Base-by-base conservation (phyloP, 2,329 filamentous ascomycete species). In the Colletotrichum godetiae region DNA sequence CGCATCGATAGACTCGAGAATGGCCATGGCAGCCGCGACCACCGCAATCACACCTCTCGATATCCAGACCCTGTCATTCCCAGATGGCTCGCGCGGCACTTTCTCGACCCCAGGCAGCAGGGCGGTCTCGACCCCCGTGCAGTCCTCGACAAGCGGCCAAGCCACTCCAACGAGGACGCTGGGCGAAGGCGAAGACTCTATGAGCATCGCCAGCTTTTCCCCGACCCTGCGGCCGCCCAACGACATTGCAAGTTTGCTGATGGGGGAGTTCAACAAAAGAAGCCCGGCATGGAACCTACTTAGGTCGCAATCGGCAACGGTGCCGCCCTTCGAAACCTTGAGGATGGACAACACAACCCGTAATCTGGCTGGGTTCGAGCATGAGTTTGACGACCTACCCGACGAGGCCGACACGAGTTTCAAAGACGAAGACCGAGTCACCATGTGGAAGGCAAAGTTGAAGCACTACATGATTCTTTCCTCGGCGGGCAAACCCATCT, bases 401-500 rank as follows among this genome's bases (percentile, higher is more conserved):
- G 89, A 91, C 7, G 87, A 86, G 33, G 76, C 79, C 7, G 79
- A 82, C 67, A 81, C 82, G 59, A 80, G 82, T 42, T 80, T 84
- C 73, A 82, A 81, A 59, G 88, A 91, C 67, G 90, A 92, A 59
- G 84, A 87, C 59, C 85, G 94, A 31, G 86, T 98, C 53, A 84
- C 86, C 19, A 87, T 92, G 75, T 99, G 95, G 95, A 97, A 95
- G 80, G 91, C 93, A 49, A 98, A 98, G 84, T 88, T 95, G 75
- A 99, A 99, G 83, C 97, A 99, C 83, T 99, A 98, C 82, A 91
- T 99, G 83, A 97, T 99, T 78, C 86, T 99, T 1, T 98, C 97
- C 2, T 96, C 95, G 15, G 96, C 97, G 11, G 97, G 97, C 24
- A 99, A 99, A 81, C 97, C 97, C 12, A 97, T 99, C 61, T 99